Base-by-base conservation (phyloP, 2,329 filamentous ascomycete genomes). In the Aureobasidium lini region DNA sequence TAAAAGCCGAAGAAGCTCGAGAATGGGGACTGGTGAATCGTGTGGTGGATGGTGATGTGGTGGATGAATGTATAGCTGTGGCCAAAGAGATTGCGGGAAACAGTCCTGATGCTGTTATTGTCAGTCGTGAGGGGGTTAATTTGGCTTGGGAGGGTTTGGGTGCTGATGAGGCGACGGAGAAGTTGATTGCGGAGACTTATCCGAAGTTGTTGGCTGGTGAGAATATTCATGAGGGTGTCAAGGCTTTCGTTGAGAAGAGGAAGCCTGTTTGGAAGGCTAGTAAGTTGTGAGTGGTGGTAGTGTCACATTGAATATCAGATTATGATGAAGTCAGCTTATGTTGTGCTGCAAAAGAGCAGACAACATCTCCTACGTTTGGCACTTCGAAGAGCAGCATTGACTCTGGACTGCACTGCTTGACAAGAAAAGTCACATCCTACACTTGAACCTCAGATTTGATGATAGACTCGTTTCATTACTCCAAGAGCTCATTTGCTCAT, bases 171-270 rank as follows among this genome's bases (percentile, higher is more conserved):
- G 86, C 75, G 9, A 89, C 84, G 37, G 76, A 75, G 62, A 68
- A 82, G 63, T 69, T 88, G 59, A 76, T 79, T 15, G 78, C 83
- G 57, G 79, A 79, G 1, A 81, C 85, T 76, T 86, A 82, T 66
- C 75, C 75, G 57, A 76, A 76, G 61, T 77, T 92, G 59, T 77
- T 85, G 62, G 79, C 76, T 2, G 87, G 84, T 0, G 85, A 88
- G 65, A 93, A 93, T 71, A 84, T 90, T 73, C 81, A 80, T 59
- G 88, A 92, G 73, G 89, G 89, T 0, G 77, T 92, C 18, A 76
- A 71, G 72, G 88, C 87, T 62, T 93, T 93, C 76, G 85, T 88
- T 16, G 87, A 91, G 78, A 90, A 85, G 79, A 78, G 87, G 68
- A 80, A 82, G 73, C 83, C 88, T 1, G 76, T 76, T 39, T 92